Evolutionary conservation across 2,329 filamentous ascomycete genomes (phyloP).

Genomic region (Gaeumannomyces tritici): DNA sequence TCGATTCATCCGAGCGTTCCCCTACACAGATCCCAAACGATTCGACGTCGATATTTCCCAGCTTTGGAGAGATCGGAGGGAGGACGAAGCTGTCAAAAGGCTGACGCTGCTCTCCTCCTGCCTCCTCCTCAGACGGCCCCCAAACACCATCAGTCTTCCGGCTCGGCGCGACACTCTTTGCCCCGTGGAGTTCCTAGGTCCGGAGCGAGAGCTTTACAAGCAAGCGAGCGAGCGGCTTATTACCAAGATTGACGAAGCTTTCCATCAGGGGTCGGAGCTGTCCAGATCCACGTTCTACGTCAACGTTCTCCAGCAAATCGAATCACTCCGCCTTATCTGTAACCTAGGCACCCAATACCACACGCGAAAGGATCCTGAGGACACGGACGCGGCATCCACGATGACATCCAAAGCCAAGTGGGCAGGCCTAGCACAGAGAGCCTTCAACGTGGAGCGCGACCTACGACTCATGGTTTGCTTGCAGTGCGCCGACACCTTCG

Average conservation of each 20-base stretch:
- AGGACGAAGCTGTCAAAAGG: slow-evolving; percentile 25
- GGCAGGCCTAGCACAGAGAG: slow-evolving; percentile 18
- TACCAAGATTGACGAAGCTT: slow-evolving; percentile 21
- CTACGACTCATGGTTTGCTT: slow-evolving; percentile 16
- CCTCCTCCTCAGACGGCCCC: slow-evolving; percentile 29
- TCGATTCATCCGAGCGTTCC: slow-evolving; percentile 30
- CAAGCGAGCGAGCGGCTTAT: slow-evolving; percentile 16
- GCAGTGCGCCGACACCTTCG: slow-evolving; percentile 16
- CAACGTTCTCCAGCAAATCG: slow-evolving; percentile 34
- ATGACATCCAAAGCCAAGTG: slow-evolving; percentile 6
- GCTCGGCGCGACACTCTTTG: slow-evolving; percentile 20
- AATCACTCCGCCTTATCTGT: slow-evolving; percentile 33
- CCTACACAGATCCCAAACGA: slow-evolving; percentile 24
- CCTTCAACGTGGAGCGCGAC: slow-evolving; percentile 22
- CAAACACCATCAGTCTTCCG: slow-evolving; percentile 27
- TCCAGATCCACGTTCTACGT: slow-evolving; percentile 17
- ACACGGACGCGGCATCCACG: not conserved
- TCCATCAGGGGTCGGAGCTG: slow-evolving; percentile 6
- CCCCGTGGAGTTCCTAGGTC: slow-evolving; percentile 23
- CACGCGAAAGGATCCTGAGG: slow-evolving; percentile 13
- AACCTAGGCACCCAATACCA: slow-evolving; percentile 32
- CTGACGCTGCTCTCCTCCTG: slow-evolving; percentile 26
- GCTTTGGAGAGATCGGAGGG: slow-evolving; percentile 27
- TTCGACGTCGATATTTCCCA: slow-evolving; percentile 28
- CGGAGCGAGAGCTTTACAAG: slow-evolving; percentile 27